phyloP scores from a whole-genome alignment of 1,139 yeast species.

The Arxiozyma bovina region DNA sequence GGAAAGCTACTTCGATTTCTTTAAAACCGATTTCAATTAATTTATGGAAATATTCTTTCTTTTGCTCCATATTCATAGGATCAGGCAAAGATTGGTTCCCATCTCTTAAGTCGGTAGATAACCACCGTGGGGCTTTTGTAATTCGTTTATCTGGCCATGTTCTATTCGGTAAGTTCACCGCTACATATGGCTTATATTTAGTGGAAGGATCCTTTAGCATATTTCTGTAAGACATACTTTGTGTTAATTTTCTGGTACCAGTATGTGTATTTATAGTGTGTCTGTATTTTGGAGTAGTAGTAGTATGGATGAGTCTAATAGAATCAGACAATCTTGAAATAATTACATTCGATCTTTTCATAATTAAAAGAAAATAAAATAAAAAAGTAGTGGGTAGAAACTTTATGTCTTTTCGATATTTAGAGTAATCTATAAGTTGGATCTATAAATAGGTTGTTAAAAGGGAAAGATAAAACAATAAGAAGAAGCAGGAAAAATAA shows the following conservation, averaged over 20 bases:
- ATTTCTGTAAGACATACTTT: constrained; percentile 25
- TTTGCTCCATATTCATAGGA: constrained; percentile 88
- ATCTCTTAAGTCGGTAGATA: constrained; percentile 90
- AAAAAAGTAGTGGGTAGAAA: too few species aligned
- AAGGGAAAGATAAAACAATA: too few species aligned
- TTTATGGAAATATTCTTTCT: constrained; percentile 79
- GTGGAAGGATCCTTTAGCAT: constrained; percentile 68
- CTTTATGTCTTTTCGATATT: too few species aligned
- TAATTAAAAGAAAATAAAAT: too few species aligned
- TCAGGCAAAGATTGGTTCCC: constrained; percentile 97
- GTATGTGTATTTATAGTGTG: neutral
- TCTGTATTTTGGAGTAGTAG: too few species aligned
- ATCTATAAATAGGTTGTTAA: too few species aligned
- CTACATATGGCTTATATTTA: constrained; percentile 65
- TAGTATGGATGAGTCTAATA: too few species aligned
- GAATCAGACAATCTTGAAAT: too few species aligned
- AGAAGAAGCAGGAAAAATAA: too few species aligned
- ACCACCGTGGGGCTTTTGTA: constrained; percentile 87
- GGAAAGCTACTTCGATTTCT: constrained; percentile 94
- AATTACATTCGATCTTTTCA: too few species aligned
- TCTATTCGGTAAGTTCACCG: constrained; percentile 62
- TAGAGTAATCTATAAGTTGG: too few species aligned
- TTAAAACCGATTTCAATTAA: constrained; percentile 87
- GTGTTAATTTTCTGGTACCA: neutral
- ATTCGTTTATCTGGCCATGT: constrained; percentile 79